Percentiles rank a stretch among this genome's conserved stretches.
These are phyloP conservation scores for Ramaria sp. DNA, from an alignment of 768 basidiomycete species.

Conservation along the genomic window DNA sequence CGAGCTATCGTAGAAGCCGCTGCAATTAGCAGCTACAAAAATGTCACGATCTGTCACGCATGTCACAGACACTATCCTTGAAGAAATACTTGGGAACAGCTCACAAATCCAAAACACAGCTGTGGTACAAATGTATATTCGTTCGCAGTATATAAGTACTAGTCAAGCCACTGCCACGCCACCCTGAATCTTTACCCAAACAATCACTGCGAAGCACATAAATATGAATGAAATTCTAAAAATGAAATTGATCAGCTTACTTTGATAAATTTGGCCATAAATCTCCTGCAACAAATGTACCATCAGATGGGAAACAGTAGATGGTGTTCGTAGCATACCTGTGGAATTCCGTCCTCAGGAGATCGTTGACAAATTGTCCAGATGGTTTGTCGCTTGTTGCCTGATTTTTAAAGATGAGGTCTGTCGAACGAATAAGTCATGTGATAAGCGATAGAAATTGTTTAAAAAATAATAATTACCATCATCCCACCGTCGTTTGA, in stretches of 20 bases:
- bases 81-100: too few species aligned
- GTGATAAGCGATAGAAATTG: neutral
- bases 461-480: slow-evolving; percentile 35
- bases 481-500: slow-evolving; percentile 93
- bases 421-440: slow-evolving; percentile 27
- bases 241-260: slow-evolving; percentile 25
- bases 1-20: too few species aligned
- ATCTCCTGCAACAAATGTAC: slow-evolving; percentile 47
- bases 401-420: slow-evolving; percentile 98
- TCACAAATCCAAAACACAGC: too few species aligned
- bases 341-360: slow-evolving; percentile 89
- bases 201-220: neutral
- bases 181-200: neutral
- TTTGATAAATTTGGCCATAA: slow-evolving; percentile 89
- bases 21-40: too few species aligned
- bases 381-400: slow-evolving; percentile 58
- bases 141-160: too few species aligned
- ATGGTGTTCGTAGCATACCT: slow-evolving; percentile 40
- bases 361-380: slow-evolving; percentile 90
- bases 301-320: slow-evolving; percentile 4
- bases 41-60: too few species aligned
- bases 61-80: too few species aligned
- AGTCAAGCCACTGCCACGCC: too few species aligned
- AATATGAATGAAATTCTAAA: neutral
- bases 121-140: too few species aligned